A percentile compares a stretch with the other conserved stretches of the same genome.
phyloP scores from a whole-genome alignment of 2,329 filamentous ascomycete species.

The Diaporthe sp. region DNA sequence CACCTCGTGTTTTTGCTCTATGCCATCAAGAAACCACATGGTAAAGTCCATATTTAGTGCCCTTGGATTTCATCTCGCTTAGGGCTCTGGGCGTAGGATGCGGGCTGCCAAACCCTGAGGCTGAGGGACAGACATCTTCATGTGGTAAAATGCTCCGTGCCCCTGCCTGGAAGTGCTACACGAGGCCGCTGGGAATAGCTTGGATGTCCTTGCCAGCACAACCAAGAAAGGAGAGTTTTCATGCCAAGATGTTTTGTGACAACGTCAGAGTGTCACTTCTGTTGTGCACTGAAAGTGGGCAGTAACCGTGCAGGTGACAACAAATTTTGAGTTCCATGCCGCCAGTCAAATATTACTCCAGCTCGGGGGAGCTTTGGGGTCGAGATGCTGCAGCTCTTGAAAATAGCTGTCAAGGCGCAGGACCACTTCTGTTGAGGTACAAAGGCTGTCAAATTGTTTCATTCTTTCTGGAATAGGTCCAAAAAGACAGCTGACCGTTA shows the following conservation, averaged over 20 bases:
- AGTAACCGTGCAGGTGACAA: background rate
- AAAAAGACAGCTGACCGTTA: background rate
- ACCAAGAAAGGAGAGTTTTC: background rate
- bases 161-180: background rate
- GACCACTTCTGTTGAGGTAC: background rate
- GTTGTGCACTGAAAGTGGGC: background rate
- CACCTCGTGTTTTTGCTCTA: background rate
- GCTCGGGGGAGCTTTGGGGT: background rate
- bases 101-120: background rate
- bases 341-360: background rate
- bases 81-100: background rate
- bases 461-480: background rate
- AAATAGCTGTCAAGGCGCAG: too few relatives aligned
- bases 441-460: background rate
- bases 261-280: background rate
- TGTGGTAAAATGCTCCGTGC: constrained; percentile 10
- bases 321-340: background rate
- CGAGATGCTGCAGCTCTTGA: background rate
- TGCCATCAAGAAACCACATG: background rate
- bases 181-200: background rate
- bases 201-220: constrained; percentile 17
- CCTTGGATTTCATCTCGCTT: constrained; percentile 17
- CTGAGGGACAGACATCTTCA: background rate
- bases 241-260: background rate
- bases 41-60: background rate